phyloP scores from a whole-genome alignment of 2,329 filamentous ascomycete species.

The Didymella exigua region DNA sequence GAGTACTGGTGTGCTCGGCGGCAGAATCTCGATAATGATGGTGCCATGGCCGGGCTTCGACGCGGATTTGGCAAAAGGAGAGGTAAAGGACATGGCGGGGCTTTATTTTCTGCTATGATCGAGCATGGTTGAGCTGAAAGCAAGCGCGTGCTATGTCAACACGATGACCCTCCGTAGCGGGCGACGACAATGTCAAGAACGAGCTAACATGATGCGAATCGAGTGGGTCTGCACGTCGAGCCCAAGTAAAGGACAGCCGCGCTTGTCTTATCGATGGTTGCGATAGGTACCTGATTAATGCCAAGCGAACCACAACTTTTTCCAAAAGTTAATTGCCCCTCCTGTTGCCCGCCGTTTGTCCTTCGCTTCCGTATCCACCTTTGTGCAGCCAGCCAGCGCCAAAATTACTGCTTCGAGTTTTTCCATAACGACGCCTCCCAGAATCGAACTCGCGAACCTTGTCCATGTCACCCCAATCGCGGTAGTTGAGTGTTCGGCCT shows the following conservation, averaged over 20 bases:
- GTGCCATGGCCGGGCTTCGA: constrained; percentile 78
- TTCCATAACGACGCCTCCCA: not conserved
- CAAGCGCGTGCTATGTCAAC: not conserved
- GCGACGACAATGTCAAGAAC: not conserved
- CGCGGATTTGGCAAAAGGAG: constrained; percentile 77
- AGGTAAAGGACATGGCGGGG: constrained; percentile 50
- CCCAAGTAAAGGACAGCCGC: not conserved
- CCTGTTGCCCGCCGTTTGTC: constrained; percentile 1
- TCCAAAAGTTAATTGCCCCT: constrained; percentile 1
- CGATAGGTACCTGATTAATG: too few species aligned
- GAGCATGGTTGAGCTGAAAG: constrained; percentile 18
- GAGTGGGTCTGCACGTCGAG: not conserved
- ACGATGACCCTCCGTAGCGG: not conserved
- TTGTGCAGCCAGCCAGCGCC: constrained; percentile 12
- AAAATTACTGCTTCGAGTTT: constrained; percentile 2
- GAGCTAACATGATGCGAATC: not conserved
- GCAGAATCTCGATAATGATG: constrained; percentile 74
- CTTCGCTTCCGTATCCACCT: constrained; percentile 17
- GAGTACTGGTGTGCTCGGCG: constrained; percentile 73
- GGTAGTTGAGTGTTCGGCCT: constrained; percentile 19
- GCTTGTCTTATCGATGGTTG: constrained; percentile 13
- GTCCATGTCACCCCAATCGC: not conserved
- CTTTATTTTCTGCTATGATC: constrained; percentile 14
- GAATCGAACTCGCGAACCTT: constrained; percentile 14
- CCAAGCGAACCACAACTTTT: constrained; percentile 12